Evolutionary conservation across 2,329 filamentous ascomycete species (phyloP).

Genomic region (Aureobasidium sp.): DNA sequence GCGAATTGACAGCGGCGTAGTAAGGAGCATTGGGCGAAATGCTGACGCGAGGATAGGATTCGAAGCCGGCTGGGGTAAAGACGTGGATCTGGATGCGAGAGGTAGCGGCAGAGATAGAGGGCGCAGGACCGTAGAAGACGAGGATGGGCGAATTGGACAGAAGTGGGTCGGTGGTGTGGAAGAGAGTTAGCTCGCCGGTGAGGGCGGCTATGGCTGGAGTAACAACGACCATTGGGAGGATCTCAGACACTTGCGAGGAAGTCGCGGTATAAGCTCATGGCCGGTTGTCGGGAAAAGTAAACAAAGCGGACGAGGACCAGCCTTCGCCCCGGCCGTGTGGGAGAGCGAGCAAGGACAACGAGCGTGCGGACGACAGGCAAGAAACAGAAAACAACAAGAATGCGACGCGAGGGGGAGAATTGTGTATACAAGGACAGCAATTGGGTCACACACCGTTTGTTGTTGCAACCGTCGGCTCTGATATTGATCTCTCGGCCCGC

Average conservation of each 20-base stretch:
- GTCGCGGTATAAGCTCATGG: conserved; percentile 8
- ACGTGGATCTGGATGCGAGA: conserved; percentile 93
- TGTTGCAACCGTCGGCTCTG: conserved; percentile 12
- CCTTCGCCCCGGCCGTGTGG: neutral
- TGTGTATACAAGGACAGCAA: neutral
- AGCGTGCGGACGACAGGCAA: neutral
- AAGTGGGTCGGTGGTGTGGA: conserved; percentile 79
- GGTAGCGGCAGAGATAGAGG: conserved; percentile 80
- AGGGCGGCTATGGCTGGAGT: conserved; percentile 68
- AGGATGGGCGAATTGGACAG: conserved; percentile 75
- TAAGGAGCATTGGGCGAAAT: conserved; percentile 88
- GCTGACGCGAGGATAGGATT: conserved; percentile 84
- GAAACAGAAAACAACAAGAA: neutral
- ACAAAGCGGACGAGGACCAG: conserved; percentile 17
- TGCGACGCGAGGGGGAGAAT: conserved; percentile 3
- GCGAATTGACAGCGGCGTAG: conserved; percentile 80
- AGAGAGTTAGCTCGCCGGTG: conserved; percentile 77
- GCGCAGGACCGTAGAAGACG: conserved; percentile 74
- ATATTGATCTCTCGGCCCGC: conserved; percentile 12
- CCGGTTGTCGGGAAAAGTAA: conserved; percentile 1
- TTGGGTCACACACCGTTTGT: conserved; percentile 10
- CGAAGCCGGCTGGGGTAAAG: conserved; percentile 80
- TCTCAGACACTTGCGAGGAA: neutral
- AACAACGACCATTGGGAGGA: conserved; percentile 65
- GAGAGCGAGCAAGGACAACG: neutral